Evolutionary conservation across 768 basidiomycete species (phyloP).

Genomic region (Gymnopilus dilepis): DNA sequence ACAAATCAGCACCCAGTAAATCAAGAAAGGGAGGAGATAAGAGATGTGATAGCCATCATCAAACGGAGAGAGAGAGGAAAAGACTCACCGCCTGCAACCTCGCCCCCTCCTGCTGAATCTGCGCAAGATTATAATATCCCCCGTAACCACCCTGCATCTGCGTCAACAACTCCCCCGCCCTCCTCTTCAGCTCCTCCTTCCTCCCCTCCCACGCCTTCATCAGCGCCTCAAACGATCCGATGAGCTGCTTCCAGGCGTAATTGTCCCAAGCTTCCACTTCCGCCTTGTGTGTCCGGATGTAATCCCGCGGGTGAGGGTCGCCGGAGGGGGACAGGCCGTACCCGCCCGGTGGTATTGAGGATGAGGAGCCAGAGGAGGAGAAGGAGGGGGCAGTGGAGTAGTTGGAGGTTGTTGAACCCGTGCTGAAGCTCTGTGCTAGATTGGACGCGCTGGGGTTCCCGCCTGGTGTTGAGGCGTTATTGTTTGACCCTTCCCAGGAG

Average conservation of each 20-base stretch:
- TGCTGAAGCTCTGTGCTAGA: constrained; percentile 21
- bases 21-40: background rate
- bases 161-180: constrained; percentile 49
- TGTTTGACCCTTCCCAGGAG: constrained; percentile 44
- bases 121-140: constrained; percentile 45
- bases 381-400: constrained; percentile 10
- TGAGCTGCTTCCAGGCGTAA: constrained; percentile 73
- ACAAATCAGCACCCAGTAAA: background rate
- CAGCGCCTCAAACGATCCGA: constrained; percentile 65
- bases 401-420: constrained; percentile 21
- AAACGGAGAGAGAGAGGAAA: too few species aligned
- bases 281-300: constrained; percentile 65
- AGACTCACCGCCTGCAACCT: constrained; percentile 63
- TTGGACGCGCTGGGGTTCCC: constrained; percentile 21
- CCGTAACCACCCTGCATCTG: constrained; percentile 42
- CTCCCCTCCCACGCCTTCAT: constrained; percentile 68
- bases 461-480: constrained; percentile 24
- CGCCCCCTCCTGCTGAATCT: constrained; percentile 59
- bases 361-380: constrained; percentile 18
- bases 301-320: constrained; percentile 69
- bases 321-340: constrained; percentile 38
- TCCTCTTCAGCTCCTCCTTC: constrained; percentile 58
- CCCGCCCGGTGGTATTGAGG: constrained; percentile 12
- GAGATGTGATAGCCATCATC: too few species aligned
- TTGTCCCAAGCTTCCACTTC: constrained; percentile 76